A percentile compares a stretch with the other conserved stretches of the same genome.
phyloP scores from a whole-genome alignment of 108 stramenopile species.

The Fistulifera pelliculosa region DNA sequence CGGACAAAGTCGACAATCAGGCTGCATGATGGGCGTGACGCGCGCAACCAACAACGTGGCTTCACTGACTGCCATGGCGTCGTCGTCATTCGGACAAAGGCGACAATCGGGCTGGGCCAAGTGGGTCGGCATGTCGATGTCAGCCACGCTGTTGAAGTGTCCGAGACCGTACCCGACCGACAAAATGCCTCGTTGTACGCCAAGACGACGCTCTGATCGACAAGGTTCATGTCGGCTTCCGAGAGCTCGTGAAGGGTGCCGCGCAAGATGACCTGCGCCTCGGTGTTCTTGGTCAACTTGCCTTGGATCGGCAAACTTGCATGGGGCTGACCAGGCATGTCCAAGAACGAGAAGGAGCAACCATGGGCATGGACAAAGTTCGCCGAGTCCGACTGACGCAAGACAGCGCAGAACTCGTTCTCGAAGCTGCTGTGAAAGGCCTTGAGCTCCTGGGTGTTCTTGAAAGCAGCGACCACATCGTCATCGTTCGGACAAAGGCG shows the following conservation, averaged over 20 bases:
- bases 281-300: not conserved
- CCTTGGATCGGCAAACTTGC: too few species aligned
- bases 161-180: not conserved
- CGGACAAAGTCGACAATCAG: too few species aligned
- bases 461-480: too few species aligned
- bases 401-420: not conserved
- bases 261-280: not conserved
- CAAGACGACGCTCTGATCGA: not conserved
- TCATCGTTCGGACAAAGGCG: not conserved
- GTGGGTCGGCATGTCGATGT: not conserved
- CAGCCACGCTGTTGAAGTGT: not conserved
- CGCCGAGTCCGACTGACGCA: not conserved
- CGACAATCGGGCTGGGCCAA: not conserved
- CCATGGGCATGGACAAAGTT: constrained; percentile 2
- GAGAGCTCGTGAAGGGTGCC: not conserved
- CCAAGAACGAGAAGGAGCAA: constrained; percentile 6
- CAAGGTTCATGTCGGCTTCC: not conserved
- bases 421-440: constrained; percentile 1
- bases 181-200: constrained; percentile 2
- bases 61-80: not conserved
- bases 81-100: not conserved
- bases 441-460: not conserved
- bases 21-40: too few species aligned
- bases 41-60: too few species aligned
- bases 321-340: not conserved